These are phyloP conservation scores for Clonostachys solani DNA, from an alignment of 2,329 filamentous ascomycete species.

Conservation along the genomic window DNA sequence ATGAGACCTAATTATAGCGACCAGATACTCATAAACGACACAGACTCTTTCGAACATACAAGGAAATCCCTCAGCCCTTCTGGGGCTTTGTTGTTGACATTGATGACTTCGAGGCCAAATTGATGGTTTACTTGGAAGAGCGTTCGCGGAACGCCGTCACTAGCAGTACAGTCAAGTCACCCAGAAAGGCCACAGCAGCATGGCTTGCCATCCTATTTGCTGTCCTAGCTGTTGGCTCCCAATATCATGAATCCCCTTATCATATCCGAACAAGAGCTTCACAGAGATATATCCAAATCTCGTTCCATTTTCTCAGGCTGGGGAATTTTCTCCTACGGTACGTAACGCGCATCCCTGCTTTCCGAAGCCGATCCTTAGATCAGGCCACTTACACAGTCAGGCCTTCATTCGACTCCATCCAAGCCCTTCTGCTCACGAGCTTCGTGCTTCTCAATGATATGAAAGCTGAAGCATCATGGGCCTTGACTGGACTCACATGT, in stretches of 20 bases:
- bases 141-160: slow-evolving; percentile 46
- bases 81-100: slow-evolving; percentile 66
- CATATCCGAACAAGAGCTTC: slow-evolving; percentile 55
- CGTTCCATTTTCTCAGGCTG: slow-evolving; percentile 60
- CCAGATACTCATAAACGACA: no score
- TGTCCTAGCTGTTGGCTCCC: slow-evolving; percentile 60
- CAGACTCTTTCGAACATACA: slow-evolving; percentile 62
- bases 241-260: slow-evolving; percentile 62
- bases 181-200: slow-evolving; percentile 54
- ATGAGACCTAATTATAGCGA: neutral
- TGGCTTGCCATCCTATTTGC: slow-evolving; percentile 65
- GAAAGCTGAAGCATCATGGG: slow-evolving; percentile 67
- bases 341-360: slow-evolving; percentile 2
- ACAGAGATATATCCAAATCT: slow-evolving; percentile 59
- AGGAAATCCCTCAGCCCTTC: slow-evolving; percentile 63
- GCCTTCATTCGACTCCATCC: slow-evolving; percentile 62
- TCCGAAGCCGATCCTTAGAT: neutral
- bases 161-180: slow-evolving; percentile 36
- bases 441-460: slow-evolving; percentile 65
- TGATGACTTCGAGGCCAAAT: slow-evolving; percentile 58
- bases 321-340: slow-evolving; percentile 60
- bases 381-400: slow-evolving; percentile 18
- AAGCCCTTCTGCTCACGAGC: slow-evolving; percentile 57
- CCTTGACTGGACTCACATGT: slow-evolving; percentile 58
- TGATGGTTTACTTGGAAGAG: slow-evolving; percentile 63